These are phyloP conservation scores for Aspergillus pseudoglaucus DNA, from an alignment of 2,329 filamentous ascomycete genomes.

Conservation along the genomic window DNA sequence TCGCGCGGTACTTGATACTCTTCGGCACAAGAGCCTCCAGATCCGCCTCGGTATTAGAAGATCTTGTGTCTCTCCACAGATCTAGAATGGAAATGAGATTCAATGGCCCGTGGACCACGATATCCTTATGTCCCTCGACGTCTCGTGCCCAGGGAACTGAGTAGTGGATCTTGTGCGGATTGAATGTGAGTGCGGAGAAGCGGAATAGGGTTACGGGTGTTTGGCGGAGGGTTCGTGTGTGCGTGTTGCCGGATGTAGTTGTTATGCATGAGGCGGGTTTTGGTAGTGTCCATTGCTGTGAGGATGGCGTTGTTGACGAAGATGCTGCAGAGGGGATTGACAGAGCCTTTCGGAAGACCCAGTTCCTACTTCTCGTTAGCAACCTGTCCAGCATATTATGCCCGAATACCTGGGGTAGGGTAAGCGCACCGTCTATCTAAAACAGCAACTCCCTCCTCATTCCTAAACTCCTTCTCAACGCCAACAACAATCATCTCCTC, in stretches of 20 bases:
- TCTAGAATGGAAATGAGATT: constrained; percentile 40
- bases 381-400: not conserved
- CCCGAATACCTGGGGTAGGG: not conserved
- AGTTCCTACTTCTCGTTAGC: constrained; percentile 26
- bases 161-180: constrained; percentile 41
- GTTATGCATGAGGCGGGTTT: constrained; percentile 15
- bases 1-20: constrained; percentile 44
- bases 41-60: constrained; percentile 6
- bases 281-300: constrained; percentile 1
- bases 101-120: constrained; percentile 40
- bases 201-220: constrained; percentile 37
- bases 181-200: constrained; percentile 40
- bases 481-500: constrained; percentile 60
- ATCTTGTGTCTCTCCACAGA: constrained; percentile 36
- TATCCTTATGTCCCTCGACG: constrained; percentile 37
- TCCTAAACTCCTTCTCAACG: constrained; percentile 55
- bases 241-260: constrained; percentile 15
- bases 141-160: constrained; percentile 38
- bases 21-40: constrained; percentile 27
- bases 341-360: constrained; percentile 40
- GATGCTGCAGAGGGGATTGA: constrained; percentile 10
- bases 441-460: constrained; percentile 46
- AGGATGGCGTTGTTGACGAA: constrained; percentile 1
- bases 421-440: constrained; percentile 46
- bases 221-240: constrained; percentile 30